A percentile compares a stretch with the other conserved stretches of the same genome.
phyloP scores from a whole-genome alignment of 1,139 yeast species.

The Pichia sp. region DNA sequence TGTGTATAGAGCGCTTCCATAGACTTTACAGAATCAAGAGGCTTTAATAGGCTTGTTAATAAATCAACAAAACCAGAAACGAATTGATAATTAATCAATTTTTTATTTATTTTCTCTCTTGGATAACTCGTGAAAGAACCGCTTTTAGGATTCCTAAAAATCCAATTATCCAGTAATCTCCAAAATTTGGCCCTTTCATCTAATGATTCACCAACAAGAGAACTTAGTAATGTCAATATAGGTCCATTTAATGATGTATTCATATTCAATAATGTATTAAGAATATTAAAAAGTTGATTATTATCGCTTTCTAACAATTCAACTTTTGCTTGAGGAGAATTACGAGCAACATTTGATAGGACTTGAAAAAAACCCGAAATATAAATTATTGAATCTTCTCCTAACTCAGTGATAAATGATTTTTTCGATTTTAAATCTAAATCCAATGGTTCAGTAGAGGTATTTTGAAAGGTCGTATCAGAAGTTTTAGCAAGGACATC shows the following conservation, averaged over 20 bases:
- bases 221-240: slow-evolving; percentile 45
- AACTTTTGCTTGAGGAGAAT: slow-evolving; percentile 35
- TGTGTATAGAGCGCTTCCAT: slow-evolving; percentile 38
- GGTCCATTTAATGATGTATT: slow-evolving; percentile 53
- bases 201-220: slow-evolving; percentile 41
- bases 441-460: neutral
- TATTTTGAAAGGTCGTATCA: neutral
- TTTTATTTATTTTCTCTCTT: slow-evolving; percentile 26
- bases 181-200: slow-evolving; percentile 52
- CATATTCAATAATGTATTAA: slow-evolving; percentile 43
- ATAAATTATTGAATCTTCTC: slow-evolving; percentile 76
- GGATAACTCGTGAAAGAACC: slow-evolving; percentile 17
- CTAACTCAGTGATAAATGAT: slow-evolving; percentile 45
- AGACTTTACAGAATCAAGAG: slow-evolving; percentile 28
- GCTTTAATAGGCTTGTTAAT: slow-evolving; percentile 36
- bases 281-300: slow-evolving; percentile 30
- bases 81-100: slow-evolving; percentile 7
- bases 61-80: slow-evolving; percentile 51
- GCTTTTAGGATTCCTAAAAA: slow-evolving; percentile 40
- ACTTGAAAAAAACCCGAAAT: slow-evolving; percentile 65
- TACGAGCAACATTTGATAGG: slow-evolving; percentile 43
- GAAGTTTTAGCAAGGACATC: slow-evolving; percentile 11
- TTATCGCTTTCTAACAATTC: slow-evolving; percentile 32
- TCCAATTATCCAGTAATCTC: slow-evolving; percentile 69
- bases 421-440: slow-evolving; percentile 11